Evolutionary conservation across 2,329 filamentous ascomycete species (phyloP), one percentile per base, ranked within the genome.

Genomic region (Gaeumannomyces sp.): DNA sequence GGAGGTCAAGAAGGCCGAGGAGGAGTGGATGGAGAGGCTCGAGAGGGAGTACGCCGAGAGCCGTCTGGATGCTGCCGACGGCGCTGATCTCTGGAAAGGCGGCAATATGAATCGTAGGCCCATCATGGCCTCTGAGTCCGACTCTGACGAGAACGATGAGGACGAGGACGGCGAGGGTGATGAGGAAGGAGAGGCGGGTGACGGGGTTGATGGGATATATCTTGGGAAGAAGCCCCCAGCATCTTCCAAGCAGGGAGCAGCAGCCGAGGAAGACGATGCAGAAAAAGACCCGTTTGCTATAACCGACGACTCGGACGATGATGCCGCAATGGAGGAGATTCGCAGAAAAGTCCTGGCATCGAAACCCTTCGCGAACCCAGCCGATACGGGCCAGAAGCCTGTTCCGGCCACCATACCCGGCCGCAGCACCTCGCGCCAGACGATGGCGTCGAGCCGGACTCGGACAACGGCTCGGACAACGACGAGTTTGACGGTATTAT

Each of bases 401-500:
- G 72, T 74, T 38, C 86, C 84, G 0, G 83, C 88, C 70, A 85
- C 82, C n/a, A 88, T 92, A 66, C 75, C 85, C 81, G 83, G 50
- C 85, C 86, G 1, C 81, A 85, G 65, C 76, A 78, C 59, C 75
- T 81, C 64, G 81, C 82, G 45, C 81, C 84, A 1, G 89, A 91
- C 65, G 85, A 86, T 0, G 87, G 91, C 64, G 84, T 84, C 3
- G 86, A 90, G 72, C 88, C 90, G 1, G 90, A 90, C 66, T 91
- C 89, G 4, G 90, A 92, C 67, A 85, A 89, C 65, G 83, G 79
- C 13, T 86, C 81, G 1, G 84, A 87, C 22, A 89, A 95, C 64
- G 90, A 90, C 60, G 89, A 92, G 62, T 97, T 98, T 73, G 94
- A 98, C 73, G 89, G 89, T 69, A 96, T 99, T 75, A 96, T 97